Evolutionary conservation across 495 filamentous ascomycete species (phyloP), one percentile per base, ranked within the genome.

Genomic region (Talaromyces borbonicus): DNA sequence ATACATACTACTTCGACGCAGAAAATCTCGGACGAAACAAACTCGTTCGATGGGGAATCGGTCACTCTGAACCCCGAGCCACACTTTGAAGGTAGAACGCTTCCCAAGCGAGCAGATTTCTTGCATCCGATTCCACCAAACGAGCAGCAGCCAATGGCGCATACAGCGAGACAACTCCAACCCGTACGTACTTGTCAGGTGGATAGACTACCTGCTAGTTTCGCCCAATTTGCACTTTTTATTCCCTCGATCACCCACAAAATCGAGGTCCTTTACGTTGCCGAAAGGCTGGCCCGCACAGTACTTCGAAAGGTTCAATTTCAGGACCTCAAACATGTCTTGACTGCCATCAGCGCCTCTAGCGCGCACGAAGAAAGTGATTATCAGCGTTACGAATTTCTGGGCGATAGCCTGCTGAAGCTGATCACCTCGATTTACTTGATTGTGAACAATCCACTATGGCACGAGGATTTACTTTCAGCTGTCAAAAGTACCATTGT

Each of bases 331-430:
- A 51, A 58, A 2, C 74, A 85, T 25, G 62, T 96, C 3, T 52
- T 80, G n/a, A 83, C 76, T 6, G 89, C 90, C 1, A 81, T 93
- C 43, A 84, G 69, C 24, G 68, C 85, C 1, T 79, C 83, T 0
- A 68, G 73, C 1, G 77, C 87, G 0, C 56, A 65, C 8, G 78
- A 80, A 33, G 52, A 52, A 2, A 76, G 67, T 0, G 74, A 96
- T 49, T 98, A 98, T 56, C 85, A 98, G 52, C 73, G 84, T 18
- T 70, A 93, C 1, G 92, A 98, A 59, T 95, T 94, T 54, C 68
- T 96, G 0, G 92, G 92, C 0, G 92, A 98, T 52, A 75, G 77
- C 0, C 72, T 94, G 7, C 72, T 98, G n/a, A 97, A 97, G 54
- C 75, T 81, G 33, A 76, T 75, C 18, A 76, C 82, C 0, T 81